Evolutionary conservation across 257 asterid species (phyloP).

Genomic region (Apocynum venetum): DNA sequence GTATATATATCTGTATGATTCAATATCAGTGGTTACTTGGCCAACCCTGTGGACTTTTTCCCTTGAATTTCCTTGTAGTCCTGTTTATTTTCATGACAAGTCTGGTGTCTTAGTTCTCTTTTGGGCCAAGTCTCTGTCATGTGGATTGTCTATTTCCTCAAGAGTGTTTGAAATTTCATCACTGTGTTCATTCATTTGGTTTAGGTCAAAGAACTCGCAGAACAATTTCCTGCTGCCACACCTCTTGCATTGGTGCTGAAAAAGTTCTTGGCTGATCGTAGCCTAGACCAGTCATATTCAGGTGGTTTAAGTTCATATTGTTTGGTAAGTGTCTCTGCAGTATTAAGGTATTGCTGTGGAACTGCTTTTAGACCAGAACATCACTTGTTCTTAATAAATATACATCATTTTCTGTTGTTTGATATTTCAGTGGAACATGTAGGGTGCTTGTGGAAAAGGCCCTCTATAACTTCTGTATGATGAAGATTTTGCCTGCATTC

Average conservation of each 20-base stretch:
- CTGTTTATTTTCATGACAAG: not conserved
- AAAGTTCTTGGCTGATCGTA: constrained; percentile 97
- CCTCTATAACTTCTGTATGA: not conserved
- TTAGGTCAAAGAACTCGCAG: constrained; percentile 93
- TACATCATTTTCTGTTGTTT: not conserved
- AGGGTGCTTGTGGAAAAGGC: not conserved
- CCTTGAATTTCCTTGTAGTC: not conserved
- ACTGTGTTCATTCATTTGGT: constrained; percentile 16
- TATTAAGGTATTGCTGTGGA: not conserved
- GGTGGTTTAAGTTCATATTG: constrained; percentile 98
- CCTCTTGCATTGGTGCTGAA: constrained; percentile 93
- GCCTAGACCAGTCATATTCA: constrained; percentile 94
- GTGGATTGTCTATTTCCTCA: constrained; percentile 11
- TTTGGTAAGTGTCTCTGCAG: constrained; percentile 56
- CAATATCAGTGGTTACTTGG: not conserved
- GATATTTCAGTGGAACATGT: not conserved
- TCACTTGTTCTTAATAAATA: not conserved
- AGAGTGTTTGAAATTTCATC: constrained; percentile 12
- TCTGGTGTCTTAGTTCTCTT: not conserved
- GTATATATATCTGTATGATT: not conserved
- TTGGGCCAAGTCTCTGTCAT: not conserved
- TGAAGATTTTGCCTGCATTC: not conserved
- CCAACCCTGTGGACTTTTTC: not conserved
- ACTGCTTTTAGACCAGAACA: not conserved
- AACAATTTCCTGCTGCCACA: constrained; percentile 83